Base-by-base conservation (phyloP, 2,329 filamentous ascomycete genomes). In the Calonectria multiphialidica region DNA sequence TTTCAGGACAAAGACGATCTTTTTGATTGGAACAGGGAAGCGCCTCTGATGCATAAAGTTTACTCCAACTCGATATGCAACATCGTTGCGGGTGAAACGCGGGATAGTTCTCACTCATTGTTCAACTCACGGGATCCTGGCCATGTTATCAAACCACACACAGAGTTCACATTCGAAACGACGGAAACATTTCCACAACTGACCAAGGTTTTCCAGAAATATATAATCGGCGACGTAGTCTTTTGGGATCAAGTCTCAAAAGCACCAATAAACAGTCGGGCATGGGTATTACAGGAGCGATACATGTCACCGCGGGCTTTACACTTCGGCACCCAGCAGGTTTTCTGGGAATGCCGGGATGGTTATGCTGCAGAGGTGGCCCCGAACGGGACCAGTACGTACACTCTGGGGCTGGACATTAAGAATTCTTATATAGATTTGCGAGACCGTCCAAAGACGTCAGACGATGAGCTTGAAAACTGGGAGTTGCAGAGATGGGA, bases 31-130 rank as follows among this genome's bases (percentile, higher is more conserved):
- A 37, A 55, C 12, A 37, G 47, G 9, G 67, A 70, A 6, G 35
- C 33, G 9, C n/a, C 42, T 0, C 30, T 66, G 1, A 67, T 70
- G 62, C 47, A 23, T 2, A 2, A 66, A 21, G 53, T 66, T 3
- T 72, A 70, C 28, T 62, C 71, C 13, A 63, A 21, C 9, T 63
- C 67, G 1, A 42, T 72, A 6, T 70, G 62, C 67, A 70, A 72
- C 21, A 70, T 70, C 37, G 66, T 55, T 8, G 71, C 44, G 2
- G 40, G 50, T 2, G 71, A 70, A 12, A 44, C 66, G 10, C 47
- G 49, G 2, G 67, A 69, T 10, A 18, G 18, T 45, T 47, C 15
- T 30, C 35, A 66, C 9, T 69, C 66, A 2, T 50, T 72, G 1
- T 72, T 72, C 44, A 35, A 21, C 15, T 18, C 28, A 10, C 33